Evolutionary conservation across 2,329 filamentous ascomycete species (phyloP).

Genomic region (Fusarium cyanostomum): DNA sequence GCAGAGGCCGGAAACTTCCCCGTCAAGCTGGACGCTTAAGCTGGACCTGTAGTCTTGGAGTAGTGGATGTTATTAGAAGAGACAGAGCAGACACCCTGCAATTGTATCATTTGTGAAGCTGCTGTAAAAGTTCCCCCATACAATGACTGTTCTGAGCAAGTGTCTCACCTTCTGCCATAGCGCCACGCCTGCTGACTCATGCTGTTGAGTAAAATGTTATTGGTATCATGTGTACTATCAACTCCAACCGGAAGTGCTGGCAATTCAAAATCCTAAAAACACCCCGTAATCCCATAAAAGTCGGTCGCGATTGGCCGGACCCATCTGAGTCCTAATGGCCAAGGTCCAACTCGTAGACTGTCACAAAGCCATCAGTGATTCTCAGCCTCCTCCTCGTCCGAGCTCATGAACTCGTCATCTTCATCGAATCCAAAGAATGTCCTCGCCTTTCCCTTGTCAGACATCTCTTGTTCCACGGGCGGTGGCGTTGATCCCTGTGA

Average conservation of each 20-base stretch:
- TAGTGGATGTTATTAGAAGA: slow-evolving; percentile 43
- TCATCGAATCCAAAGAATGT: slow-evolving; percentile 82
- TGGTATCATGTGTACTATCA: slow-evolving; percentile 35
- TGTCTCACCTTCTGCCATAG: slow-evolving; percentile 10
- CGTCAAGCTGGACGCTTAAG: slow-evolving; percentile 69
- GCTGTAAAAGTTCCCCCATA: slow-evolving; percentile 42
- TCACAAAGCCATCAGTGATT: slow-evolving; percentile 14
- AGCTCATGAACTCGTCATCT: slow-evolving; percentile 78
- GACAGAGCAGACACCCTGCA: slow-evolving; percentile 48
- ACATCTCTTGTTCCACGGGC: slow-evolving; percentile 53
- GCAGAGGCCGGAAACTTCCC: slow-evolving; percentile 76
- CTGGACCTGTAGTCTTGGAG: slow-evolving; percentile 35
- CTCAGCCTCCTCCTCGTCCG: slow-evolving; percentile 66
- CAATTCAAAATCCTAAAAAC: slow-evolving; percentile 23
- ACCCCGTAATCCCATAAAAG: slow-evolving; percentile 39
- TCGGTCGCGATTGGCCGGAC: slow-evolving; percentile 31
- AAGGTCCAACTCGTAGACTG: background rate
- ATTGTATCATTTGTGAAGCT: slow-evolving; percentile 50
- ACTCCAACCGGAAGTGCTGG: slow-evolving; percentile 27
- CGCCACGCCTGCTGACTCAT: slow-evolving; percentile 28
- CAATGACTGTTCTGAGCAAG: slow-evolving; percentile 33
- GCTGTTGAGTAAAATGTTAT: slow-evolving; percentile 14
- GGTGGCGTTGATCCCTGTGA: slow-evolving; percentile 61
- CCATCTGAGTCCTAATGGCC: slow-evolving; percentile 1
- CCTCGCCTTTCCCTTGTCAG: slow-evolving; percentile 52